phyloP scores from a whole-genome alignment of 305 asterid species.

The Fraxinus angustifolia region DNA sequence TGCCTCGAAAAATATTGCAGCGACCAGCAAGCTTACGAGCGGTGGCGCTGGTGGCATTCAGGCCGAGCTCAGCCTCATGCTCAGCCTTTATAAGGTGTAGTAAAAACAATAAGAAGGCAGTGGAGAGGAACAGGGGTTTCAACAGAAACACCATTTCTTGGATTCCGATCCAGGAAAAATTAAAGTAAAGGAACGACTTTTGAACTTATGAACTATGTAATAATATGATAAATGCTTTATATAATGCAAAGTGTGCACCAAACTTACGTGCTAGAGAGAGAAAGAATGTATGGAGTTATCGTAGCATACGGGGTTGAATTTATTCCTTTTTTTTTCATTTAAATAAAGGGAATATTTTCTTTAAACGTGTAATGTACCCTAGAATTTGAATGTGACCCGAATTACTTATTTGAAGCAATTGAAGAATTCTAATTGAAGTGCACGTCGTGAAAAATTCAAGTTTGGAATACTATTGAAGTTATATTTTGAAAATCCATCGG shows the following conservation, averaged over 20 bases:
- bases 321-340: not conserved
- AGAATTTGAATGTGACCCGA: too few species aligned
- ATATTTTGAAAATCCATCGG: too few species aligned
- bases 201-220: not conserved
- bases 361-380: too few species aligned
- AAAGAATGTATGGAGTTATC: constrained; percentile 9
- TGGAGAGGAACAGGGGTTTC: constrained; percentile 27
- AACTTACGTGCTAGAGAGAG: constrained; percentile 1
- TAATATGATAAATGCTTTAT: constrained; percentile 6
- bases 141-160: constrained; percentile 26
- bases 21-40: constrained; percentile 35
- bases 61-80: constrained; percentile 23
- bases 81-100: constrained; percentile 24
- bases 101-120: constrained; percentile 21
- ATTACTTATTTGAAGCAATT: too few species aligned
- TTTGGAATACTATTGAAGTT: too few species aligned
- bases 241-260: not conserved
- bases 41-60: constrained; percentile 29
- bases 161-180: not conserved
- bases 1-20: constrained; percentile 72
- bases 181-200: not conserved
- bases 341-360: not conserved
- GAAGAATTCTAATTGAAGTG: too few species aligned
- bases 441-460: too few species aligned
- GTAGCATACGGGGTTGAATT: constrained; percentile 32